Percentiles rank a stretch among this genome's conserved stretches.
phyloP scores from a whole-genome alignment of 2,329 filamentous ascomycete genomes.

The Stemphylium lycopersici region DNA sequence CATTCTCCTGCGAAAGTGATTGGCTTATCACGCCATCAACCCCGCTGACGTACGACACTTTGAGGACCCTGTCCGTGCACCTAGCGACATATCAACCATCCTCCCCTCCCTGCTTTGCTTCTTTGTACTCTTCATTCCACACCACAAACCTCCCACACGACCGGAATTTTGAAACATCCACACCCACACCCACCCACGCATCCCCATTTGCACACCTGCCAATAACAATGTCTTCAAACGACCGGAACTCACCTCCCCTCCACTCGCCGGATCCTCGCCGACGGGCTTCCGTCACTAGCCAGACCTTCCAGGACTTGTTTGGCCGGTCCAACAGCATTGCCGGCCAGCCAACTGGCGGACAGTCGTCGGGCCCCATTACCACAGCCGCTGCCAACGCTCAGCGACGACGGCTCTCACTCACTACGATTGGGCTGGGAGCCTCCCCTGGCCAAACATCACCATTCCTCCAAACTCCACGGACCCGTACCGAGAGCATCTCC shows the following conservation, averaged over 20 bases:
- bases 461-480: conserved; percentile 47
- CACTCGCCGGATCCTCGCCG: conserved; percentile 48
- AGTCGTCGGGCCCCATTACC: conserved; percentile 54
- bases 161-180: conserved; percentile 12
- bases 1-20: conserved; percentile 14
- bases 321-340: conserved; percentile 46
- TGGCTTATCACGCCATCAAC: conserved; percentile 36
- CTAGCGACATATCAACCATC: conserved; percentile 26
- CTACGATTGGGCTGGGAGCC: conserved; percentile 55
- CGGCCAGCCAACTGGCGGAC: conserved; percentile 36
- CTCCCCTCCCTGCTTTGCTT: conserved; percentile 22
- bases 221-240: conserved; percentile 45
- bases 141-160: neutral
- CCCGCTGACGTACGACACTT: conserved; percentile 33
- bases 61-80: conserved; percentile 30
- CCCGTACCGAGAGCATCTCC: conserved; percentile 56
- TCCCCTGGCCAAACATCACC: conserved; percentile 53
- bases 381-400: conserved; percentile 57
- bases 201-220: conserved; percentile 2
- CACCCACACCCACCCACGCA: conserved; percentile 1
- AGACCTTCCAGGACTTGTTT: conserved; percentile 58
- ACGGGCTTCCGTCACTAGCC: conserved; percentile 56
- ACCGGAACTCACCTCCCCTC: conserved; percentile 49
- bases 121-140: conserved; percentile 12
- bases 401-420: conserved; percentile 57